Evolutionary conservation across 164 flowering plant genomes (phyloP), one percentile per base, ranked within the genome.

Genomic region (Houttuynia cordata): DNA sequence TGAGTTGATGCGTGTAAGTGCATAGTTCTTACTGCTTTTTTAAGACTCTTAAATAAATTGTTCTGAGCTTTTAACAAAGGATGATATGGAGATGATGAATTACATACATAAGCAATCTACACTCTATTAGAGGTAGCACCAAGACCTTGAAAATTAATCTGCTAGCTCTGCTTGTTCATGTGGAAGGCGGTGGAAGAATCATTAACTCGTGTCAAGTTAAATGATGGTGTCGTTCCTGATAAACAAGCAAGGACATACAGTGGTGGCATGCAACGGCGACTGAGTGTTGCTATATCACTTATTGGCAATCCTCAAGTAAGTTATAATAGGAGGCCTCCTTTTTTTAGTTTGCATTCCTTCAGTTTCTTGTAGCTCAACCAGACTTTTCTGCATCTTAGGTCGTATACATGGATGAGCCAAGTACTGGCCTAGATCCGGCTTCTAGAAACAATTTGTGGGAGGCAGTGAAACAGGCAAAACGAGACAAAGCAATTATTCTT

Each of bases 241-340:
- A 92, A 83, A 69, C 80, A 71, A 68, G 84, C 93, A 51, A 91
- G 94, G 47, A 85, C 84, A 73, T 89, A 87, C 58, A 92, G 98
- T 75, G 98, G 98, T 64, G 98, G 98, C 24, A 92, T 92, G 96
- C 89, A 89, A 80, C 82, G 98, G 76, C 82, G 97, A 83, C 96
- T 93, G 18, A 89, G 96, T 71, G 97, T 89, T 57, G 94, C 96
- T 42, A 89, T 89, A 72, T 93, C 98, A 37, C 76, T 93, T 56
- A 92, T 92, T 53, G 97, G 98, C 37, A 81, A 87, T 79, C 96
- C 98, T 64, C 87, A 83, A 72, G 98, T 92, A 80, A 51, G 78
- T 61, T 41, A 30, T 8, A 6, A n/a, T 14, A 42, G 9, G 49
- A 42, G 49, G 12, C 49, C 17, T 10, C 3, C 24, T 7, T 8